Evolutionary conservation across 768 basidiomycete genomes (phyloP), one percentile per base, ranked within the genome.

Genomic region (Boletus vermiculosoides): DNA sequence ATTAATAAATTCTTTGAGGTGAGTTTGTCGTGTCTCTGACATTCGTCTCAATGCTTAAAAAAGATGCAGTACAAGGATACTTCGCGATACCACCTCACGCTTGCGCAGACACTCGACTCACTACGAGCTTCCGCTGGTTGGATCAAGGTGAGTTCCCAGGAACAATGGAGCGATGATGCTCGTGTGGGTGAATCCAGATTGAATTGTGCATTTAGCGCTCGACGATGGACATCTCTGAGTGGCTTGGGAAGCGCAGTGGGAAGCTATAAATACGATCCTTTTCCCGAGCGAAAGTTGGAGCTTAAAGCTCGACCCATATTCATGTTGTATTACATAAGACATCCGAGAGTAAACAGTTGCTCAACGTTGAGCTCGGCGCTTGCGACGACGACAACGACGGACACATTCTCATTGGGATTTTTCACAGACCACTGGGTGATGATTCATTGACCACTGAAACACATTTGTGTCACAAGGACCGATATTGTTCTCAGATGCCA

Each of bases 1-100:
- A 78, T 84, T 15, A 79, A 80, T 50, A 80, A 73, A 5, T 96
- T 92, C 79, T 98, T 94, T 79, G 81, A 86, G 78, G 88, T 85
- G 69, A 70, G 73, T 56, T 34, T 44, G 40, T 50, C 41, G 23
- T 15, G 30, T 30, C 12, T 44, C 20, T 33, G 25, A 6, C 30
- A 45, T 39, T 31, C 15, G 31, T 28, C 13, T 8, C 15, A 4
- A 45, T 36, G n/a, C 37, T 58, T 6, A 53, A 45, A 13, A 36
- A 20, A 33, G 56, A 34, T 34, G 30, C 57, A 87, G 84, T 77
- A 77, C 67, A 87, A 84, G 72, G 84, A 90, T 70, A 83, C 78
- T 7, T 83, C 85, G 51, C 88, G 86, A 71, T 91, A 83, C 73
- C 75, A 78, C 63, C 75, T 87, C 68, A 74, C 78, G 2, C 74